A percentile compares a stretch with the other conserved stretches of the same genome.
Evolutionary conservation across 768 basidiomycete species (phyloP).

Genomic region (Rubroboletus satanas): DNA sequence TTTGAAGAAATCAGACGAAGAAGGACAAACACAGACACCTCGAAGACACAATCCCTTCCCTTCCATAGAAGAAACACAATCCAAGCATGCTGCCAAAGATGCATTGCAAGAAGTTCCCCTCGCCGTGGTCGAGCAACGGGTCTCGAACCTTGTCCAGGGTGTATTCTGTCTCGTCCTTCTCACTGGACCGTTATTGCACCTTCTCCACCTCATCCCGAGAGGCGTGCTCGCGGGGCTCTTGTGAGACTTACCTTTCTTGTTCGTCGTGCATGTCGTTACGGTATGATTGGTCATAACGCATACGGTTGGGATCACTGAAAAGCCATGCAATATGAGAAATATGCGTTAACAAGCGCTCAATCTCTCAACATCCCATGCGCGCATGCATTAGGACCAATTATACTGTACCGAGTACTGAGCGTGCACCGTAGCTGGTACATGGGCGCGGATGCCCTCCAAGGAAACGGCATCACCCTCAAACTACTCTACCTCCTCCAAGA

Average conservation of each 20-base stretch:
- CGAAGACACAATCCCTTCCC: background rate
- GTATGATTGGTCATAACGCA: background rate
- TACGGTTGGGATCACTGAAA: background rate
- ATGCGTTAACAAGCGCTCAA: background rate
- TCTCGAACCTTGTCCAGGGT: constrained; percentile 87
- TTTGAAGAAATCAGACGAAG: constrained; percentile 36
- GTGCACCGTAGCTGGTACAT: constrained; percentile 71
- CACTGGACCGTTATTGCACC: constrained; percentile 75
- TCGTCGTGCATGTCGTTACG: background rate
- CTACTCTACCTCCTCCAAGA: constrained; percentile 79
- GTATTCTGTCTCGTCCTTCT: constrained; percentile 74
- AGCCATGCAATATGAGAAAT: background rate
- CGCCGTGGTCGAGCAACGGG: constrained; percentile 87
- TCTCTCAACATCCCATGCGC: too few species aligned
- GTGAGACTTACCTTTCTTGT: constrained; percentile 37
- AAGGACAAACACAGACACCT: constrained; percentile 23
- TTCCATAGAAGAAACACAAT: constrained; percentile 21
- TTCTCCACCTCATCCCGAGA: constrained; percentile 76
- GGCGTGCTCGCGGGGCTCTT: constrained; percentile 84
- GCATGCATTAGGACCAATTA: background rate
- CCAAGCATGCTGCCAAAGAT: constrained; percentile 4
- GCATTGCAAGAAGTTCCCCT: constrained; percentile 50
- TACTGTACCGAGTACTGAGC: background rate
- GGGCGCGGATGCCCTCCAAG: constrained; percentile 77
- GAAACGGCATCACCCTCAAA: constrained; percentile 80